Evolutionary conservation across 2,329 filamentous ascomycete species (phyloP), one percentile per base, ranked within the genome.

Genomic region (Cladosporium sp.): DNA sequence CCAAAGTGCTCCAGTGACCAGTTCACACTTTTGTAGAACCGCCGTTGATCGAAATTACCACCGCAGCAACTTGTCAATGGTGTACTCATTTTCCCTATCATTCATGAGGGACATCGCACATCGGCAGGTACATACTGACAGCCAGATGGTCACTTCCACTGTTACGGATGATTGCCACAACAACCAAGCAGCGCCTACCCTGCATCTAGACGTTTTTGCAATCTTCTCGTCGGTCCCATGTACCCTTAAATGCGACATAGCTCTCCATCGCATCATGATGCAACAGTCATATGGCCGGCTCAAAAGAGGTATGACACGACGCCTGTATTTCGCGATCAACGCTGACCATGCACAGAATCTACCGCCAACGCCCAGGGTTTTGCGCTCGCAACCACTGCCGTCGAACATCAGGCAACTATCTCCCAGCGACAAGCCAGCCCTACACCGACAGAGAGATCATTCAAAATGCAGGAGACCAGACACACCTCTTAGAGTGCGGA

Each of bases 401-500:
- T 2, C 21, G 6, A 43, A 43, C n/a, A 14, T 56, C 18, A 63
- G 49, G 32, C 60, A 49, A 32, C 34, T 63, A 6, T 74, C 74
- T 16, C 74, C 74, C 4, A 73, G 68, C 65, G 72, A 67, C 67
- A 74, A 72, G 56, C 74, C 74, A 4, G 67, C 67, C 2, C 65
- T 76, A 56, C 69, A 67, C 36, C 66, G 67, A 14, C 74, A 76
- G 63, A 65, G 74, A 63, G 74, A 76, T 54, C 74, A 76, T 53
- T 74, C 74, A 16, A 70, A 72, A 23, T 76, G 74, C 66, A 67
- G 70, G 23, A 65, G 59, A 49, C 66, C 69, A 28, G 69, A 71
- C 25, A 74, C 73, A n/a, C 74, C 74, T 30, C 65, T 77, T 21
- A 73, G 71, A 34, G 73, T 77, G 16, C 74, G 73, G 30, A 76